Conservation (phyloP, 192 early-diverging fungal genomes). For the Haplosporangium gracile region DNA sequence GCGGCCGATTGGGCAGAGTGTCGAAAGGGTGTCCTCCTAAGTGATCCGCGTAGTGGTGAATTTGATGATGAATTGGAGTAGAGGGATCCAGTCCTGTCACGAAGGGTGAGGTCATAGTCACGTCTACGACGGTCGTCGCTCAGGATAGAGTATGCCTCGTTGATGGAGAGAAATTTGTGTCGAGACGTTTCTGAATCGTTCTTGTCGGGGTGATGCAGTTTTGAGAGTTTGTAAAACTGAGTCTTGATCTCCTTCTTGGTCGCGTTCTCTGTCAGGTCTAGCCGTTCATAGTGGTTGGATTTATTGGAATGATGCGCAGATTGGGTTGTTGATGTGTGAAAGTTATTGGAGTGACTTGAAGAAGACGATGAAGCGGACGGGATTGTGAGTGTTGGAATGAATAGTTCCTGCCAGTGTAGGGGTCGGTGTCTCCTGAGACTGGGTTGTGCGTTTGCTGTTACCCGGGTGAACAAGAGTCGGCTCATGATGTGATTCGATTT, state of each 20-base stretch:
- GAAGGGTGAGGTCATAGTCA: conserved; percentile 81
- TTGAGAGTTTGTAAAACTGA: conserved; percentile 81
- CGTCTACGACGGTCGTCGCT: conserved; percentile 76
- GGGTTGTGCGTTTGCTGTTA: neutral
- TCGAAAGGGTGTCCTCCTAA: conserved; percentile 40
- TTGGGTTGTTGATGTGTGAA: neutral
- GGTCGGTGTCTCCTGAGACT: neutral
- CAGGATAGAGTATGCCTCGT: conserved; percentile 88
- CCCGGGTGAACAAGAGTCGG: neutral
- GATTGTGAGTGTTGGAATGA: neutral
- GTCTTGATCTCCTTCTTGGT: conserved; percentile 73
- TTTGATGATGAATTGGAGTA: neutral
- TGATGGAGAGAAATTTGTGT: conserved; percentile 80
- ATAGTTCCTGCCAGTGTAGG: neutral
- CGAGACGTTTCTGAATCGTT: conserved; percentile 80
- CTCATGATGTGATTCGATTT: neutral
- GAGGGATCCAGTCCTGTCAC: conserved; percentile 22
- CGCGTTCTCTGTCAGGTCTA: conserved; percentile 54
- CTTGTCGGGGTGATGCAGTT: conserved; percentile 87
- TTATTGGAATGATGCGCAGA: neutral
- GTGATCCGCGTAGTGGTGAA: conserved; percentile 25
- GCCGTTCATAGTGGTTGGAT: conserved; percentile 60
- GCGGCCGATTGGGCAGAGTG: conserved; percentile 50
- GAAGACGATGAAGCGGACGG: too few species aligned
- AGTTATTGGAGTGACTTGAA: neutral